Evolutionary conservation across 495 filamentous ascomycete genomes (phyloP), one percentile per base, ranked within the genome.

Genomic region (Trichoderma erinaceum): DNA sequence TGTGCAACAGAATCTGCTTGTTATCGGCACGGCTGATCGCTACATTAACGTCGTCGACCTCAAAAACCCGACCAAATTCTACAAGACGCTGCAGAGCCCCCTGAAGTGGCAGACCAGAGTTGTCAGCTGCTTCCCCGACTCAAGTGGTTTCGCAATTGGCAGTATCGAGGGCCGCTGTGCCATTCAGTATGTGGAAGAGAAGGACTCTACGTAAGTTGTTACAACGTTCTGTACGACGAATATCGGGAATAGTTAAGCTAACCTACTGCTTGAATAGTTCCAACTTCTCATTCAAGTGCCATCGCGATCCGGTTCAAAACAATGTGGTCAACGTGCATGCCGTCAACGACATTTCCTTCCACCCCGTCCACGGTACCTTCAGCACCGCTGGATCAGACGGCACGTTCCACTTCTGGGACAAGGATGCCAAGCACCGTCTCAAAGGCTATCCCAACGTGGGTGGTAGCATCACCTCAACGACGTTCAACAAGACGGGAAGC

Each of bases 201-300:
- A 93, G 73, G 90, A 97, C 74, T 78, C 87, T 12, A 84, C 70
- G 88, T 89, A 80, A 72, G 79, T 73, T 52, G 66, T 68, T 41
- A 4, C 7, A 23, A 21, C 21, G 29, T 7, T 38, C 5, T 38
- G 4, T 7, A 10, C 35, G 5, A 10, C 35, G 8, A 38, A 38
- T 38, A 3, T 5, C 8, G 7, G 35, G 35, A 5, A 35, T 35
- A 23, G 7, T 63, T 15, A 25, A 63, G 29, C 58, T 63, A 27
- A 35, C 23, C 23, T 43, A 44, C 0, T 16, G 21, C 67, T 52
- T 23, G 50, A 32, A 68, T 66, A 88, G 85, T 72, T 87, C 86
- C 66, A 96, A 96, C 79, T 97, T 97, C 83, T 91, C 89, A 58
- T 98, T 97, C 84, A 96, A 96, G 79, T 98, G 94, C 80, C 94